A percentile compares a stretch with the other conserved stretches of the same genome.
Conservation (phyloP, 202 grass and related monocot species). For the Dendrocalamus latiflorus region DNA sequence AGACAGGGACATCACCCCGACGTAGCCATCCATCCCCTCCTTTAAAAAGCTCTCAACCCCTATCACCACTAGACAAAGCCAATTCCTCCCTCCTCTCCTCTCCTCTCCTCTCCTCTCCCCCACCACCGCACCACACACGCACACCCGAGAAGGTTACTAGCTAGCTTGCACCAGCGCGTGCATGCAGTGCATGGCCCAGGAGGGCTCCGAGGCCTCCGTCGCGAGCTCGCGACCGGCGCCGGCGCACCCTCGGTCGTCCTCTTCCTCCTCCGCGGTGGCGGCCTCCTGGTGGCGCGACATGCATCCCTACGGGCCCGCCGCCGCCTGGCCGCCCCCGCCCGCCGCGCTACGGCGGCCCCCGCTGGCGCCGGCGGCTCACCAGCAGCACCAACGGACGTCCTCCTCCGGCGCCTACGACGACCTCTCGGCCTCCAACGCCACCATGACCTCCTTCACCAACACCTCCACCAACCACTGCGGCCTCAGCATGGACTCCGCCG, state of each 20-base stretch:
- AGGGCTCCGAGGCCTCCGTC: conserved; percentile 68
- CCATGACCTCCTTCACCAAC: conserved; percentile 58
- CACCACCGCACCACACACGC: not conserved
- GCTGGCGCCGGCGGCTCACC: not conserved
- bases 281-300: conserved; percentile 51
- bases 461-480: conserved; percentile 48
- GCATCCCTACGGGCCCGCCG: conserved; percentile 8
- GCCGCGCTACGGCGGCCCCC: conserved; percentile 27
- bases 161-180: not conserved
- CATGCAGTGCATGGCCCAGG: conserved; percentile 66
- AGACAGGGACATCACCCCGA: no score
- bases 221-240: conserved; percentile 64
- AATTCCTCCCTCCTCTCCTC: not conserved
- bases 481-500: conserved; percentile 65
- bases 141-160: not conserved
- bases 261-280: not conserved
- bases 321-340: conserved; percentile 22
- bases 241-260: conserved; percentile 17
- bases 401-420: conserved; percentile 34
- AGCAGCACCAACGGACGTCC: conserved; percentile 18
- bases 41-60: conserved; percentile 28
- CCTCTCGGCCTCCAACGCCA: conserved; percentile 45
- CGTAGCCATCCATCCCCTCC: not conserved
- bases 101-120: not conserved
- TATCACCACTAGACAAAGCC: no score